Evolutionary conservation across 2,329 filamentous ascomycete genomes (phyloP), one percentile per base, ranked within the genome.

Genomic region (Remersonia thermophila): DNA sequence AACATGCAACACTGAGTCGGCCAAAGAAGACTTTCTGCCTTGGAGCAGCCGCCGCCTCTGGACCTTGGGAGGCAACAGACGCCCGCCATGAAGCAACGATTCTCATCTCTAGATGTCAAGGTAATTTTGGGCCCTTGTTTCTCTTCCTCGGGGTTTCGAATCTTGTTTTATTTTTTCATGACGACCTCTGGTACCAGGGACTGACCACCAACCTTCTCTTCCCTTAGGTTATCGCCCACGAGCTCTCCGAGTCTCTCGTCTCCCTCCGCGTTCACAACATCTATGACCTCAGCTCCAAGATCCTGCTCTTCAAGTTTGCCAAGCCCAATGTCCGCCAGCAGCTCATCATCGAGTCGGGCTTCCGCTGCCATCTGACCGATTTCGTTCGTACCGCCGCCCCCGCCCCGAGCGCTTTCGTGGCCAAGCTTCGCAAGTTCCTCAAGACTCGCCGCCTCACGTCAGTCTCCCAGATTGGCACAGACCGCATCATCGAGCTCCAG

Each of bases 231-330:
- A 93, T 96, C 55, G 82, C 86, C 38, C 84, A 93, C 57, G 91
- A 98, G 71, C 81, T 98, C 44, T 80, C 85, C 41, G 66, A 73
- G 44, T 73, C 71, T 46, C 71, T 98, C 36, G 74, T 80, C 40
- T 75, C 76, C 40, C 69, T 96, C 43, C 83, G 91, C 45, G 73
- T 96, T 34, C 77, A 83, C 44, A 98, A 98, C 55, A 80, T 95
- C 56, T 96, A 98, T 64, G 91, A 98, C 58, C 75, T 98, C 41
- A 93, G 85, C 44, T 86, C 86, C 46, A 86, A 89, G 55, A 95
- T 96, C 53, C 84, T 96, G 54, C 77, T 96, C 17, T 73, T 98
- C 59, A 96, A 95, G 56, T 91, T 98, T 55, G 78, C 86, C 37
- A 93, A 91, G 57, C 85, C 89, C 30, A 80, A 89, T 53, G 73